phyloP scores from a whole-genome alignment of 768 basidiomycete species.

The Lentinula sp. region DNA sequence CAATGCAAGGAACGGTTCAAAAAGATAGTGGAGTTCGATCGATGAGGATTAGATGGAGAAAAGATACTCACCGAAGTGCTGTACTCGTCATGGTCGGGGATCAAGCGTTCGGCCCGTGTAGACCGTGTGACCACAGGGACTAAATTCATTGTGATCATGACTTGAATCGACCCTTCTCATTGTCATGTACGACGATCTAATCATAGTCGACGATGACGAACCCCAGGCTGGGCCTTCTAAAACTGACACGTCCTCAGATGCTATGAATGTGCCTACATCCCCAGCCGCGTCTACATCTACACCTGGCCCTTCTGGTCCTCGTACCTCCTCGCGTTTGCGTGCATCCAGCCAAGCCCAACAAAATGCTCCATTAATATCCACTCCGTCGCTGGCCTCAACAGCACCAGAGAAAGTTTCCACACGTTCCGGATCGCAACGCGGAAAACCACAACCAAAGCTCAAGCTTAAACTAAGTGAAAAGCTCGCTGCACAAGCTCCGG shows the following conservation, averaged over 20 bases:
- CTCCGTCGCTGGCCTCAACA: background rate
- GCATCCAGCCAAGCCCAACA: background rate
- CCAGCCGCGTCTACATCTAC: background rate
- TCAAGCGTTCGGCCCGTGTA: background rate
- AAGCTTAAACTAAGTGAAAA: slow-evolving; percentile 87
- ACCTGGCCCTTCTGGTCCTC: background rate
- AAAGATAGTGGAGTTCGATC: background rate
- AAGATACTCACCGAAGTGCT: slow-evolving; percentile 31
- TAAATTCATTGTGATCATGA: no score
- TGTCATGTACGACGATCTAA: slow-evolving; percentile 4
- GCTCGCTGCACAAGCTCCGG: slow-evolving; percentile 72
- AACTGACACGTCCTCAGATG: background rate
- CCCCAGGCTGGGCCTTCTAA: slow-evolving; percentile 2
- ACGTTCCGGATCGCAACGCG: slow-evolving; percentile 45
- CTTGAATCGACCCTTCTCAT: no score
- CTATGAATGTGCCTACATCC: background rate
- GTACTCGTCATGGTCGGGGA: slow-evolving; percentile 23
- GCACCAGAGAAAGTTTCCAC: slow-evolving; percentile 42
- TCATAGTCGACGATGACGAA: slow-evolving; percentile 6
- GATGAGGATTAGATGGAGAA: background rate
- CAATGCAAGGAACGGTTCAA: background rate
- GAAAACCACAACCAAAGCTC: slow-evolving; percentile 65
- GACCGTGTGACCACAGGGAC: background rate
- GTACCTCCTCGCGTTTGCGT: slow-evolving; percentile 5
- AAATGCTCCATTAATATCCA: background rate